phyloP scores from a whole-genome alignment of 148 eudicot species.

The Cornus kousa region DNA sequence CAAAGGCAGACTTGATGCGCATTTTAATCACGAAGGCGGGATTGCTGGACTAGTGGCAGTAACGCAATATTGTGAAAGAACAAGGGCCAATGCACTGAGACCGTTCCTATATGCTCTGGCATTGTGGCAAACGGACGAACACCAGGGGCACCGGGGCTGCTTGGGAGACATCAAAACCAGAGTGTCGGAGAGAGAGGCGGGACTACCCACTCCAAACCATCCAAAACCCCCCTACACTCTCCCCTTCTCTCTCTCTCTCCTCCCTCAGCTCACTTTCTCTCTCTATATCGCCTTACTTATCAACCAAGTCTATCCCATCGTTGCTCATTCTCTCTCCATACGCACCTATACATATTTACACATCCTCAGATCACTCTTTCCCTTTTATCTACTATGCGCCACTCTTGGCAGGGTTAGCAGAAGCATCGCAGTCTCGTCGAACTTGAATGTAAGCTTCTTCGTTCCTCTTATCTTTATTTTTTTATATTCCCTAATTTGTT shows the following conservation, averaged over 20 bases:
- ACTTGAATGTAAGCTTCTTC: constrained; percentile 8
- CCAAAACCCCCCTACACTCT: background rate
- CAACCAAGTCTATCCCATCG: background rate
- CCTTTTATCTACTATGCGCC: background rate
- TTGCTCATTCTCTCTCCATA: no score
- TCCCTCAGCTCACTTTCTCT: background rate
- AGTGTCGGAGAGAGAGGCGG: constrained; percentile 16
- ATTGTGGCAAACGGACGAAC: constrained; percentile 14
- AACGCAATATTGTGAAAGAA: background rate
- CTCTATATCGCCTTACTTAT: background rate
- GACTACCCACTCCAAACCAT: background rate
- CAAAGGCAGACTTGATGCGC: background rate
- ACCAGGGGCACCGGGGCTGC: constrained; percentile 28
- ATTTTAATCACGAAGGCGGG: background rate
- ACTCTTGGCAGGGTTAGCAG: background rate
- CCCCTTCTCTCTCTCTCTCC: background rate
- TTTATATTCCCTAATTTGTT: background rate
- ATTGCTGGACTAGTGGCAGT: background rate
- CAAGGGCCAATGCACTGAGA: background rate
- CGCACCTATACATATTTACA: no score
- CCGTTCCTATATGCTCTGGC: background rate
- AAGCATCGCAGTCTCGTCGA: constrained; percentile 9
- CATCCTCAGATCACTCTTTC: background rate
- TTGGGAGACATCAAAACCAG: constrained; percentile 15
- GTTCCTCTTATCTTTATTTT: background rate